These are phyloP conservation scores for Cryptosporidium ryanae DNA, from an alignment of 169 alveolate genomes.

Conservation along the genomic window DNA sequence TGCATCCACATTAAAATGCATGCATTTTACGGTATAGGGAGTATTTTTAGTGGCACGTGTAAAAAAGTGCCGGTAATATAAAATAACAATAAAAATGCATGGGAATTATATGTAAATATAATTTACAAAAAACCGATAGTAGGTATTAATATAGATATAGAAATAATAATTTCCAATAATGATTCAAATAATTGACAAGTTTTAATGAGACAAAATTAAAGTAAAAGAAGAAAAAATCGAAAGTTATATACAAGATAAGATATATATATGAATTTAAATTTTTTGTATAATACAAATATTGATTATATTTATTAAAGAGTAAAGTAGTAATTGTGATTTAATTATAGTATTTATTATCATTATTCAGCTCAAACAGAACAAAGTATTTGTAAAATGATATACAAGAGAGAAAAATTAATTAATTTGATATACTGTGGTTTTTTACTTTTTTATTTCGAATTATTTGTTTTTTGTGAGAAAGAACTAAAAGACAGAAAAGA, in stretches of 20 bases:
- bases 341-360: no score
- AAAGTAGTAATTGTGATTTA: no score
- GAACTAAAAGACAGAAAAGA: background rate
- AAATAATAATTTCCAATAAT: background rate
- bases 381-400: no score
- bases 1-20: conserved; percentile 41
- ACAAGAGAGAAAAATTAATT: no score
- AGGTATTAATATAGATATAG: conserved; percentile 4
- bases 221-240: background rate
- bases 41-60: conserved; percentile 26
- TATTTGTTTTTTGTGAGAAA: background rate
- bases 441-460: background rate
- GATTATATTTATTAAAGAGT: background rate
- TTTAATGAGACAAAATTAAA: background rate
- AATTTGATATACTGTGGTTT: background rate
- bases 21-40: conserved; percentile 37
- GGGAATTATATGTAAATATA: conserved; percentile 13
- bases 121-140: conserved; percentile 56
- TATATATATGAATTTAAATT: background rate
- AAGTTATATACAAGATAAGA: background rate
- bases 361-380: no score
- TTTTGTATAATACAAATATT: background rate
- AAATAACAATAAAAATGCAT: conserved; percentile 5
- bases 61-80: background rate
- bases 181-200: background rate